phyloP scores from a whole-genome alignment of 1,139 yeast genomes.

The Debaryomycetaceae sp. region DNA sequence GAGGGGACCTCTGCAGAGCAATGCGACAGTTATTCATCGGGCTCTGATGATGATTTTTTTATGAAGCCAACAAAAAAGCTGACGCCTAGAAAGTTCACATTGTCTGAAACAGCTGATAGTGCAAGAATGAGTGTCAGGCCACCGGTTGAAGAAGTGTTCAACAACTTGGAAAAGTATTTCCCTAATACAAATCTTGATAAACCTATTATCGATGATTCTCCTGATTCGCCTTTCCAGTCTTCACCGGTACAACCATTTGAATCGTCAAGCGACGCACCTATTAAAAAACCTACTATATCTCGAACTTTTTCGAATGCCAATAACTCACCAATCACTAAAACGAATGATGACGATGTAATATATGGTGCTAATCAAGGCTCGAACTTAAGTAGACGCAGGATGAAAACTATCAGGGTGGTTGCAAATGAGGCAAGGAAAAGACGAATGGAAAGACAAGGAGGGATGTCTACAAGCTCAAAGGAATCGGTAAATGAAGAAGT shows the following conservation, averaged over 20 bases:
- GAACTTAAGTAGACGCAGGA: constrained; percentile 34
- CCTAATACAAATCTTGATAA: constrained; percentile 91
- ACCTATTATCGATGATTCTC: constrained; percentile 83
- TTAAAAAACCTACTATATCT: constrained; percentile 38
- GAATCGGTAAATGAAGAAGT: not conserved
- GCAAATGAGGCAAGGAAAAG: constrained; percentile 80
- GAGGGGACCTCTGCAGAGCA: too few relatives aligned
- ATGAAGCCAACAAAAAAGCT: constrained; percentile 38
- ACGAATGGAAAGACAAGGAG: constrained; percentile 38
- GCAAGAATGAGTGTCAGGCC: constrained; percentile 66
- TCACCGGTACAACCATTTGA: constrained; percentile 3
- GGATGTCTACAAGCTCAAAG: not conserved
- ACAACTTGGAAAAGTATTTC: constrained; percentile 86
- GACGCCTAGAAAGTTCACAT: not conserved
- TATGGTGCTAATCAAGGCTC: constrained; percentile 30
- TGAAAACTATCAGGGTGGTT: constrained; percentile 87
- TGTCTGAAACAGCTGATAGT: not conserved
- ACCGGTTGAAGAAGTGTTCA: constrained; percentile 89
- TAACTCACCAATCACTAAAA: constrained; percentile 31
- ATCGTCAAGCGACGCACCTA: constrained; percentile 7
- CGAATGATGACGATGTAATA: constrained; percentile 31
- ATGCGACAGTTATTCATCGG: not conserved
- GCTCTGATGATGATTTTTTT: constrained; percentile 50
- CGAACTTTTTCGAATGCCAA: constrained; percentile 49
- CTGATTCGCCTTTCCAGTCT: constrained; percentile 52